Evolutionary conservation across 768 basidiomycete species (phyloP), one percentile per base, ranked within the genome.

Genomic region (Suillus tomentosus): DNA sequence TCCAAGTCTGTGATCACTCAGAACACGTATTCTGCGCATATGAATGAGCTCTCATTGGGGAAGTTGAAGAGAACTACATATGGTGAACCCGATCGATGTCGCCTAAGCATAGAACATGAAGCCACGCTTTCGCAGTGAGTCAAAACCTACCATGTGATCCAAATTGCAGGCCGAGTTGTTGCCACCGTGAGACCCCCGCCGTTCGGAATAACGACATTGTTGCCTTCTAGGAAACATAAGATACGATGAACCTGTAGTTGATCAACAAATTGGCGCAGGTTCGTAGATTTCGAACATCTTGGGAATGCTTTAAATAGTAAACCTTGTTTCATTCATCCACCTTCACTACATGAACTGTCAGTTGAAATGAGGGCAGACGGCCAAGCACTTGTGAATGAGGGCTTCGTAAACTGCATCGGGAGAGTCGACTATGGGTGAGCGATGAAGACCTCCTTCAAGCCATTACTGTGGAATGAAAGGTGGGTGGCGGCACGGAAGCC

Each of bases 51-150:
- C 24, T 54, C 51, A 17, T 48, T 13, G 17, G 17, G 19, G 19
- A 36, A 55, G 15, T 39, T 53, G 19, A 59, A 45, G 19, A 10
- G 5, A 19, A 19, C 17, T 39, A 70, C 80, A 69, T 66, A 84
- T 83, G 83, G 70, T 84, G 84, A 7, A 84, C 70, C 17, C 69
- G 66, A 63, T 84, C 84, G 61, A 85, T 81, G 1, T 82, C 83
- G 34, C 81, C 83, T 83, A 39, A 42, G 15, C 17, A 27, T 40
- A 37, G 9, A 11, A 64, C 11, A 19, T 61, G 34, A 50, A 39
- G 51, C 42, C 40, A 2, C 27, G 60, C 22, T n/a, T 13, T 11
- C 19, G 8, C 27, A 55, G 24, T 24, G 45, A 27, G 15, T 34
- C n/a, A 55, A 53, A 17, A 51, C 73, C 64, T 67, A 80, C 82